phyloP scores from a whole-genome alignment of 73 alveolate species.

The Tetrahymena elliotti region DNA sequence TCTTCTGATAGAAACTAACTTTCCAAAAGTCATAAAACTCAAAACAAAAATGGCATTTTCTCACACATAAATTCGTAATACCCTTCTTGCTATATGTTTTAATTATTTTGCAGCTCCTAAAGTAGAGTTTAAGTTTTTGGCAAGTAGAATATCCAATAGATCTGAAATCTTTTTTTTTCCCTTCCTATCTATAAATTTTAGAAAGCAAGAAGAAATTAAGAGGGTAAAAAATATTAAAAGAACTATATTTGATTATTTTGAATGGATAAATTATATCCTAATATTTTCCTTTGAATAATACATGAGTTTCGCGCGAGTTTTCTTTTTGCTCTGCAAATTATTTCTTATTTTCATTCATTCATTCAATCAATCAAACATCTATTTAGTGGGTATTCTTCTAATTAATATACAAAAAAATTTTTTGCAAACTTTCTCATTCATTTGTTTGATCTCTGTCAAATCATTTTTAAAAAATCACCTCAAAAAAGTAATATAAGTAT shows the following conservation, averaged over 20 bases:
- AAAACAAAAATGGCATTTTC: too few relatives aligned
- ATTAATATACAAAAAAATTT: not conserved
- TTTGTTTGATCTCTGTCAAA: not conserved
- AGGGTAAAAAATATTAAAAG: not conserved
- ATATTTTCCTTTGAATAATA: not conserved
- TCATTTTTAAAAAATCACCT: not conserved
- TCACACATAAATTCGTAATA: not conserved
- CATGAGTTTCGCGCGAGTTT: not conserved
- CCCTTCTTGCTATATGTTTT: not conserved
- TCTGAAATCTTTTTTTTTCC: not conserved
- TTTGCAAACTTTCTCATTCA: not conserved
- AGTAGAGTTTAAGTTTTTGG: not conserved
- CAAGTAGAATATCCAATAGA: not conserved
- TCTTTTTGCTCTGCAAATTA: not conserved
- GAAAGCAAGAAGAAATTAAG: not conserved
- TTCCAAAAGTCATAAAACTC: not conserved
- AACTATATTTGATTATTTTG: not conserved
- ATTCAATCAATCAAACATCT: not conserved
- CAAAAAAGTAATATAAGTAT: not conserved
- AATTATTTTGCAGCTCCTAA: not conserved
- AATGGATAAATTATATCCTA: not conserved
- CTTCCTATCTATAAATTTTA: not conserved
- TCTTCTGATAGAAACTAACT: not conserved
- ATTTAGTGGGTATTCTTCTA: not conserved
- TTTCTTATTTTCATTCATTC: not conserved